Evolutionary conservation across 108 stramenopile genomes (phyloP), one percentile per base, ranked within the genome.

Genomic region (Bacterosira constricta): DNA sequence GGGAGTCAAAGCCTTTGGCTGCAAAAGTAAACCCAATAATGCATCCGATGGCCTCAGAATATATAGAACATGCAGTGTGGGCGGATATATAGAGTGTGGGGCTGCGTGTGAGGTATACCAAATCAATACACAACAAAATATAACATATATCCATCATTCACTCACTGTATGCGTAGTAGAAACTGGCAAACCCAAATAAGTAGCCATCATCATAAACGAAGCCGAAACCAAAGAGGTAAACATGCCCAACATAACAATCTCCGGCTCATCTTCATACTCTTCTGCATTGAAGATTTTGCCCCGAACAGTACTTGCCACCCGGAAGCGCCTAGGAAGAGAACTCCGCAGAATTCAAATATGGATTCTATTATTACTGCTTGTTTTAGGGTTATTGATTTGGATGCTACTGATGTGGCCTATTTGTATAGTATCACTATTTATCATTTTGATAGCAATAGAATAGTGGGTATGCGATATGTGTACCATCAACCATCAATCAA

Each of bases 271-370:
- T 26, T 38, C 69, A 47, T 86, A 87, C 10, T 50, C 34, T 0
- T 63, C 54, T 17, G 65, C 47, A 45, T 88, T 63, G 17, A 86
- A 59, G n/a, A 91, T 85, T 20, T 83, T 81, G 38, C 72, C 71
- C 29, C 81, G 64, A 42, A 91, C 81, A 18, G 90, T 91, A 36
- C 47, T 52, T 4, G 86, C 69, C 1, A 91, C 90, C 10, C 15
- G 20, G 78, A 39, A 6, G 82, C 83, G 9, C 90, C 90, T 8
- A 88, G 44, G 42, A 88, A 77, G 4, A 85, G 35, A 6, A 75
- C 86, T 3, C 90, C 90, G 6, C 67, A 51, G 47, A 88, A 86
- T 46, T 91, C 90, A 44, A 76, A 88, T 27, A 92, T 61, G 3
- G 63, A 35, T 2, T 83, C 89, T 25, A 87, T 61, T 6, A 84